Conservation (phyloP, 2,329 filamentous ascomycete species). For the Exophiala lecanii-corni region DNA sequence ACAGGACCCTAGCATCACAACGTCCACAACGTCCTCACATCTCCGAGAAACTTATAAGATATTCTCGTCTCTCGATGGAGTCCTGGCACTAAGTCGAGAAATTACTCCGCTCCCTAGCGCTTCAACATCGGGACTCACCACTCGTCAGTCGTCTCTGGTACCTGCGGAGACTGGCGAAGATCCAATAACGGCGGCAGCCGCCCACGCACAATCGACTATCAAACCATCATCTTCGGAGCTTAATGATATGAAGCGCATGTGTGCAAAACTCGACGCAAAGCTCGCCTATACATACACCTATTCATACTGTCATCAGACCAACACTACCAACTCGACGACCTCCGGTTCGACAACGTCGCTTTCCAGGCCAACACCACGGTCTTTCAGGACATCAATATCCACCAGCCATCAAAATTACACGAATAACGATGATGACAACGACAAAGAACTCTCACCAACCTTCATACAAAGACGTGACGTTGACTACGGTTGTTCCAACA, state of each 20-base stretch:
- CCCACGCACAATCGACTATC: not conserved
- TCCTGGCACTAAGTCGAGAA: slow-evolving; percentile 15
- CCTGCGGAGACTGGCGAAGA: slow-evolving; percentile 2
- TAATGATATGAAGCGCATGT: slow-evolving; percentile 3
- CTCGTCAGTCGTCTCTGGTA: slow-evolving; percentile 13
- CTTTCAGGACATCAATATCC: slow-evolving; percentile 1
- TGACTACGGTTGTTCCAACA: too few species aligned
- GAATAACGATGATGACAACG: too few species aligned
- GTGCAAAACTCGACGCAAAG: slow-evolving; percentile 12
- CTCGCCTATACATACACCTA: slow-evolving; percentile 1
- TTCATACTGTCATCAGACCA: not conserved
- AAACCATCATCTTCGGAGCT: not conserved
- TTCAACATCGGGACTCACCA: slow-evolving; percentile 9
- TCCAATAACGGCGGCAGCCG: not conserved
- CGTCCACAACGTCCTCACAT: too few species aligned
- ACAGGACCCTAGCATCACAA: too few species aligned
- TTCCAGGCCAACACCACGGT: too few species aligned
- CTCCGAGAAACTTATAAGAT: too few species aligned
- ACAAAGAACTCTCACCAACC: too few species aligned
- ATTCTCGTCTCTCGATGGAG: slow-evolving; percentile 17
- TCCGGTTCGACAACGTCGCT: too few species aligned
- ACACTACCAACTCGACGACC: not conserved
- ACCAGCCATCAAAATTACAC: too few species aligned
- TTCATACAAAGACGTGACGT: too few species aligned
- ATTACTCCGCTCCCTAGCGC: slow-evolving; percentile 14